Evolutionary conservation across 2,329 filamentous ascomycete species (phyloP).

Genomic region (Diaporthe sp.): DNA sequence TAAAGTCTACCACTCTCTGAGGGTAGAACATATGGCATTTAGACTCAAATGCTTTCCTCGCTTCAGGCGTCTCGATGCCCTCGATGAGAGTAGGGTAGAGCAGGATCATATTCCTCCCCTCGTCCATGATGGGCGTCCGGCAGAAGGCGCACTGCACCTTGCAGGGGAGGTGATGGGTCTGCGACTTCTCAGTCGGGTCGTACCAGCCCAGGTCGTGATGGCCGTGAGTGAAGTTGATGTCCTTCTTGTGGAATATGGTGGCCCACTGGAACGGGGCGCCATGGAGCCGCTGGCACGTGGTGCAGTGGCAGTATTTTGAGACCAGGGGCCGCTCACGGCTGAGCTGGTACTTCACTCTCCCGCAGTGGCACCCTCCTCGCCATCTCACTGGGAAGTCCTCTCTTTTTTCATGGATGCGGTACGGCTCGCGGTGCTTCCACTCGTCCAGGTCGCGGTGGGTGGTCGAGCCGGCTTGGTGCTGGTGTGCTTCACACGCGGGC

Average conservation of each 20-base stretch:
- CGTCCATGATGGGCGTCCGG: slow-evolving; percentile 87
- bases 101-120: slow-evolving; percentile 86
- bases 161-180: slow-evolving; percentile 79
- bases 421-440: slow-evolving; percentile 47
- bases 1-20: slow-evolving; percentile 80
- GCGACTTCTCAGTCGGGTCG: slow-evolving; percentile 71
- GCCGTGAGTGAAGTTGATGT: slow-evolving; percentile 77
- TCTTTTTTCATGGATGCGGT: slow-evolving; percentile 43
- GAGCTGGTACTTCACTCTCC: slow-evolving; percentile 79
- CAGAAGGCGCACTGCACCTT: slow-evolving; percentile 85
- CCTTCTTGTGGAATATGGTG: slow-evolving; percentile 85
- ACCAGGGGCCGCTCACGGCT: slow-evolving; percentile 78
- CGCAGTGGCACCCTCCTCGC: slow-evolving; percentile 76
- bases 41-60: slow-evolving; percentile 74
- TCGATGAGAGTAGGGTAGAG: slow-evolving; percentile 83
- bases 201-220: slow-evolving; percentile 79
- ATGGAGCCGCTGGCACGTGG: slow-evolving; percentile 83
- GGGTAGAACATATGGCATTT: slow-evolving; percentile 86
- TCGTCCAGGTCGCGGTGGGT: slow-evolving; percentile 45
- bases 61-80: slow-evolving; percentile 67
- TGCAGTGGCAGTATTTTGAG: slow-evolving; percentile 87
- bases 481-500: slow-evolving; percentile 43
- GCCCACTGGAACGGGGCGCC: slow-evolving; percentile 92
- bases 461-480: slow-evolving; percentile 44
- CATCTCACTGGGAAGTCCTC: slow-evolving; percentile 49